A percentile compares a stretch with the other conserved stretches of the same genome.
Evolutionary conservation across 2,329 filamentous ascomycete species (phyloP).

Genomic region (Drechmeria coniospora): DNA sequence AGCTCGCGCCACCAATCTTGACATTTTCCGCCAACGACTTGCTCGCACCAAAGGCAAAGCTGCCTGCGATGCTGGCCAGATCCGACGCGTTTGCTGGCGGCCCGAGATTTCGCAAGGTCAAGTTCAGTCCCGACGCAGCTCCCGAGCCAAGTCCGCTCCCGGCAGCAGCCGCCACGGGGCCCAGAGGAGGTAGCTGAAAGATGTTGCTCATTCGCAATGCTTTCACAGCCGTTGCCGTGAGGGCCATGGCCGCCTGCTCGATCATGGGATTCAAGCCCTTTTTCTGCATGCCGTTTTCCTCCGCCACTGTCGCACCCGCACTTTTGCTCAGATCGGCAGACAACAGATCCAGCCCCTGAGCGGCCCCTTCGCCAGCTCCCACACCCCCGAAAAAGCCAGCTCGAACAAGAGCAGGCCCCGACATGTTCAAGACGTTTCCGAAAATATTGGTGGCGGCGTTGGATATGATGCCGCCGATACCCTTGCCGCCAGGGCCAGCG

Average conservation of each 20-base stretch:
- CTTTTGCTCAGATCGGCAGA: constrained; percentile 4
- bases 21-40: constrained; percentile 11
- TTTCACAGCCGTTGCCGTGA: constrained; percentile 12
- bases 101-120: constrained; percentile 5
- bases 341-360: constrained; percentile 10
- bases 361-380: constrained; percentile 10
- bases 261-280: constrained; percentile 14
- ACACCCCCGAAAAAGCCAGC: constrained; percentile 11
- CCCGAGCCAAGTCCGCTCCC: constrained; percentile 11
- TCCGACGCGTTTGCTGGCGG: constrained; percentile 8
- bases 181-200: constrained; percentile 6
- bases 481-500: background rate
- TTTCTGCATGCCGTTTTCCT: constrained; percentile 13
- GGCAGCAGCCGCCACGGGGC: constrained; percentile 7
- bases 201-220: constrained; percentile 8
- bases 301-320: constrained; percentile 8
- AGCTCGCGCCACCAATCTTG: constrained; percentile 4
- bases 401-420: constrained; percentile 4
- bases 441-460: constrained; percentile 1
- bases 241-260: constrained; percentile 14
- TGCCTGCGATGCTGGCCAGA: constrained; percentile 9
- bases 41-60: constrained; percentile 14
- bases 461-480: constrained; percentile 1
- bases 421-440: constrained; percentile 1
- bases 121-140: constrained; percentile 9